Evolutionary conservation across 306 rosid species (phyloP).

Genomic region (Aeschynomene evenia): DNA sequence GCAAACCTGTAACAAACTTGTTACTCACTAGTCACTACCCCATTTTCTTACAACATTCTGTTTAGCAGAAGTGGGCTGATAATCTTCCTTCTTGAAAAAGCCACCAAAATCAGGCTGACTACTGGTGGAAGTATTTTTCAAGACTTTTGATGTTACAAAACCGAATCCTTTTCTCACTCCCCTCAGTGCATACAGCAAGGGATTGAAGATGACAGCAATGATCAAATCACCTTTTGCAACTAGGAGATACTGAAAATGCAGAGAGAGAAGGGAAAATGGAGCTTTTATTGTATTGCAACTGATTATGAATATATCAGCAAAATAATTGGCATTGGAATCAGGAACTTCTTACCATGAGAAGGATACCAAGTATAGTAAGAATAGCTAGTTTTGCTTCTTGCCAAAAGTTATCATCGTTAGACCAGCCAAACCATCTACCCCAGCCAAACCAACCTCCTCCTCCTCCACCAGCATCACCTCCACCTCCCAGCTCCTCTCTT

Average conservation of each 20-base stretch:
- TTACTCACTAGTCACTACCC: constrained; percentile 62
- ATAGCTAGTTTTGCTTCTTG: constrained; percentile 74
- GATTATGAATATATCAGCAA: not conserved
- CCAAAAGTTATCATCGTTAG: constrained; percentile 85
- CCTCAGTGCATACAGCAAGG: constrained; percentile 72
- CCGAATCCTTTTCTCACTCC: constrained; percentile 74
- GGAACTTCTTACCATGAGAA: constrained; percentile 59
- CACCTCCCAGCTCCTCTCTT: constrained; percentile 86
- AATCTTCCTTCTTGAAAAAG: constrained; percentile 45
- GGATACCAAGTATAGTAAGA: constrained; percentile 70
- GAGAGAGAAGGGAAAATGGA: constrained; percentile 1
- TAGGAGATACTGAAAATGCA: constrained; percentile 66
- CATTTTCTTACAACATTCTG: constrained; percentile 77
- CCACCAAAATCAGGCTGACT: constrained; percentile 42
- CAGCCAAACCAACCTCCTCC: constrained; percentile 98
- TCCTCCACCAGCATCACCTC: constrained; percentile 76
- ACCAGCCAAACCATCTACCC: constrained; percentile 90
- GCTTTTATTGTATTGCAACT: not conserved
- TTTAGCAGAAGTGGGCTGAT: constrained; percentile 63
- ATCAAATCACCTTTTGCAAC: constrained; percentile 77
- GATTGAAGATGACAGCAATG: constrained; percentile 79
- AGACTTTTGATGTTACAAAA: constrained; percentile 53
- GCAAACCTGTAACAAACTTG: constrained; percentile 36
- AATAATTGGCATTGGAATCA: constrained; percentile 16
- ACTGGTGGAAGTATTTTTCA: constrained; percentile 40